phyloP scores from a whole-genome alignment of 2,329 filamentous ascomycete species.

The Aspergillus terreus region DNA sequence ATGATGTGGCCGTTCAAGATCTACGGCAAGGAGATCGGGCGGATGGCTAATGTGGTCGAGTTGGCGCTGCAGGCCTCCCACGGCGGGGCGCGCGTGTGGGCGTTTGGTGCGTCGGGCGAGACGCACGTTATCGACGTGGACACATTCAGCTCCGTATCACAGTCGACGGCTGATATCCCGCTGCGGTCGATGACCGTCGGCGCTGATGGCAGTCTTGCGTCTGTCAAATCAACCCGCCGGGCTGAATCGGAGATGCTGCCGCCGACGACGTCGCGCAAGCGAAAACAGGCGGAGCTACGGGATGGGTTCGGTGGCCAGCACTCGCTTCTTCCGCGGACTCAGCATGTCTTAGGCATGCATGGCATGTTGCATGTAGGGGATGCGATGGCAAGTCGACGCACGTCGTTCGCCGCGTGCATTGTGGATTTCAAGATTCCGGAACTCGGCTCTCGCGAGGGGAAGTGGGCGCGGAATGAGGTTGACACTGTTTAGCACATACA shows the following conservation, averaged over 20 bases:
- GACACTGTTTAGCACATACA: conserved; percentile 2
- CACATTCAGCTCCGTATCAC: conserved; percentile 19
- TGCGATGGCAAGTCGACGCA: conserved; percentile 14
- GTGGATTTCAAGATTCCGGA: conserved; percentile 35
- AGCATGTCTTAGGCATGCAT: conserved; percentile 3
- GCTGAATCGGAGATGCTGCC: conserved; percentile 6
- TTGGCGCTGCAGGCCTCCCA: conserved; percentile 44
- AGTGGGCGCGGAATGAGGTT: conserved; percentile 15
- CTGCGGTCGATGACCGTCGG: conserved; percentile 22
- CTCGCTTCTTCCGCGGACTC: conserved; percentile 13
- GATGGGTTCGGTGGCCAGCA: conserved; percentile 23
- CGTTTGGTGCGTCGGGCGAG: conserved; percentile 44
- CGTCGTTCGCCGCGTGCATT: conserved; percentile 35
- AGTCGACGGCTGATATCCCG: conserved; percentile 12
- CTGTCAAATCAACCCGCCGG: conserved; percentile 15
- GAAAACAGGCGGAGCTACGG: conserved; percentile 20
- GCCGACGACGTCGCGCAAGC: conserved; percentile 20
- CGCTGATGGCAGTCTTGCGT: conserved; percentile 24
- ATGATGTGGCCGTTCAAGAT: conserved; percentile 50
- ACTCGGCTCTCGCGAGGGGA: conserved; percentile 19
- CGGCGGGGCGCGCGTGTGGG: conserved; percentile 50
- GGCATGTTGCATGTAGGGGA: not conserved
- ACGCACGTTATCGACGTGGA: conserved; percentile 48
- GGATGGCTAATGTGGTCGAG: conserved; percentile 46
- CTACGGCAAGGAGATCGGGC: conserved; percentile 48